Evolutionary conservation across 257 asterid genomes (phyloP).

Genomic region (Rubia yunnanensis): DNA sequence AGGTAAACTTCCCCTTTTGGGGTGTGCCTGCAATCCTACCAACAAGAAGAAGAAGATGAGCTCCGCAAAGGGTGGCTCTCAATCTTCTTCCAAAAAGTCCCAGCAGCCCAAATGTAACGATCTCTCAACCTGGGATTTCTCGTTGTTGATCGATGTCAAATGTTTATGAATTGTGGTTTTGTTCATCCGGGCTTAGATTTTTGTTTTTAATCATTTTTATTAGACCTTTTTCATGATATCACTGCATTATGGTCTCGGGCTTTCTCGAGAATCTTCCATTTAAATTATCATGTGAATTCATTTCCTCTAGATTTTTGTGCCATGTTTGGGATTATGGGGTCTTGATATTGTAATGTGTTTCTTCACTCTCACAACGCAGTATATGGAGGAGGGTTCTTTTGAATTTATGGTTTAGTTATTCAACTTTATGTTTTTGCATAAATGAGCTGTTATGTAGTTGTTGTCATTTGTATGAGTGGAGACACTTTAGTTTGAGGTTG

Average conservation of each 20-base stretch:
- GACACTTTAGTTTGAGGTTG: not conserved
- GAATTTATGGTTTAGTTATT: too few relatives aligned
- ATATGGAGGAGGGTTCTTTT: not conserved
- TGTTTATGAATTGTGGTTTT: not conserved
- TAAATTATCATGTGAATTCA: too few relatives aligned
- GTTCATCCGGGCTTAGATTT: not conserved
- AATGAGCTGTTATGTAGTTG: not conserved
- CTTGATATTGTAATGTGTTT: not conserved
- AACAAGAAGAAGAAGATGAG: conserved; percentile 19
- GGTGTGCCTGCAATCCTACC: not conserved
- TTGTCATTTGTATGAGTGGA: not conserved
- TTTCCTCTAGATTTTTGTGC: too few relatives aligned
- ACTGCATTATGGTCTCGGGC: not conserved
- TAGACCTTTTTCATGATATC: not conserved
- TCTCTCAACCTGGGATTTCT: not conserved
- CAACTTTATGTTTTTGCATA: not conserved
- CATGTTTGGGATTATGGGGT: not conserved
- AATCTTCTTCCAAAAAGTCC: conserved; percentile 20
- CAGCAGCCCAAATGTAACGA: conserved; percentile 31
- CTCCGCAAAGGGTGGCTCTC: conserved; percentile 23
- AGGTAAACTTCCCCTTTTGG: too few relatives aligned
- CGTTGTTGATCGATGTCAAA: too few relatives aligned
- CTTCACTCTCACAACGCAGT: too few relatives aligned
- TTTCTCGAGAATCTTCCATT: not conserved
- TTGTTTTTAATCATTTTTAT: not conserved